A percentile compares a stretch with the other conserved stretches of the same genome.
Conservation (phyloP, 345 rosid genomes). For the Aegle marmelos region DNA sequence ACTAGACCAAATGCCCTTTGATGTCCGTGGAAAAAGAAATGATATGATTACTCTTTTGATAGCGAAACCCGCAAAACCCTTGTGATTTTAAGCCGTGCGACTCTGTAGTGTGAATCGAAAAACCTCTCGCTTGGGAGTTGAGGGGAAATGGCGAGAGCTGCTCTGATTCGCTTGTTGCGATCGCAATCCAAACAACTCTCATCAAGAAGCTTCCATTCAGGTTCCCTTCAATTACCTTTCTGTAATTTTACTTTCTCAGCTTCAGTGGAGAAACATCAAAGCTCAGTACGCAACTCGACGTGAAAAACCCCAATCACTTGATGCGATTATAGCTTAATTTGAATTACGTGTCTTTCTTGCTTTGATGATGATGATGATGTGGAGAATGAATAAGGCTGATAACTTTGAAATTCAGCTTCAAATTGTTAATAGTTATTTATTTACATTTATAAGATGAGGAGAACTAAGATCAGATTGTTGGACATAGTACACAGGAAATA, state of each 20-base stretch:
- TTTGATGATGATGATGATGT: neutral
- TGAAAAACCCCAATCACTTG: neutral
- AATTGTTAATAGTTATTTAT: neutral
- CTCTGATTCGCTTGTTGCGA: constrained; percentile 57
- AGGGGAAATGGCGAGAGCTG: constrained; percentile 57
- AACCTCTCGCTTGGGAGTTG: neutral
- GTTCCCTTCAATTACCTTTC: constrained; percentile 23
- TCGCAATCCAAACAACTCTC: constrained; percentile 51
- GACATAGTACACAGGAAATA: no score
- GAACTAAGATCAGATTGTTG: neutral
- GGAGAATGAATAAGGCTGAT: neutral
- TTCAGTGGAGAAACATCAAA: neutral
- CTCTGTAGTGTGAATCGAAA: no score
- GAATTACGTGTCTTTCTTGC: neutral
- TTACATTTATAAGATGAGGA: neutral
- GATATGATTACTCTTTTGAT: no score
- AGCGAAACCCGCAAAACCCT: neutral
- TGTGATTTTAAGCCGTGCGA: neutral
- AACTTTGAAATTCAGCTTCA: neutral
- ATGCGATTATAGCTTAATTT: neutral
- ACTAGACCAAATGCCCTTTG: constrained; percentile 80
- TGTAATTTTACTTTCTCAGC: neutral
- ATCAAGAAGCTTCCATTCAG: constrained; percentile 42
- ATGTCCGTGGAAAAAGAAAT: no score
- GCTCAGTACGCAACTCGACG: neutral